These are phyloP conservation scores for Alternaria angustiovoidea DNA, from an alignment of 2,329 filamentous ascomycete species.

Conservation along the genomic window DNA sequence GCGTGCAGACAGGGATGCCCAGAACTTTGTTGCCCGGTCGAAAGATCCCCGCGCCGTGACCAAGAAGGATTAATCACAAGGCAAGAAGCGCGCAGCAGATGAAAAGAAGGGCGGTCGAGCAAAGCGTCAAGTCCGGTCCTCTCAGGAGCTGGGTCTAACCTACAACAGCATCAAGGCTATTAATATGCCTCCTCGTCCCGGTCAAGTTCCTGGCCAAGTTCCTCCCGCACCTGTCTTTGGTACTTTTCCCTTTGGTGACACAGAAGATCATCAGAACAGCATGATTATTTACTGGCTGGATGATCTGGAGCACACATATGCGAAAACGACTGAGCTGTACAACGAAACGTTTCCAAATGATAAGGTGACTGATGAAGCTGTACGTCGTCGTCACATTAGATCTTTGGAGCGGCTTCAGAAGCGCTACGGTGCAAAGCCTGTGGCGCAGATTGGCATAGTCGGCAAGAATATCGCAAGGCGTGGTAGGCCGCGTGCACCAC, in stretches of 20 bases:
- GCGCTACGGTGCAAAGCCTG: conserved; percentile 19
- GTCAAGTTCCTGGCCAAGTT: conserved; percentile 1
- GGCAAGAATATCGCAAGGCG: conserved; percentile 15
- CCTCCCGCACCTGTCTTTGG: conserved; percentile 12
- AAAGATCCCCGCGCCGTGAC: conserved; percentile 5
- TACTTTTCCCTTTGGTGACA: conserved; percentile 17
- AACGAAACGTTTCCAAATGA: conserved; percentile 15
- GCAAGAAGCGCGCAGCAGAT: conserved; percentile 7
- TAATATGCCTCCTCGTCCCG: conserved; percentile 20
- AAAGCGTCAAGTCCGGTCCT: neutral
- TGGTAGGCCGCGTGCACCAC: conserved; percentile 13
- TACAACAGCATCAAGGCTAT: conserved; percentile 27
- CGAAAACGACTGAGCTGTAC: conserved; percentile 12
- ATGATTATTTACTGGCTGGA: conserved; percentile 26
- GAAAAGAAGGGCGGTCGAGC: neutral
- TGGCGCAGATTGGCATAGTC: conserved; percentile 8
- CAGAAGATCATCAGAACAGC: conserved; percentile 19
- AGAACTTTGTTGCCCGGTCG: neutral
- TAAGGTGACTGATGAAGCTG: conserved; percentile 16
- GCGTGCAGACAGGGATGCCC: neutral
- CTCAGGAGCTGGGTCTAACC: conserved; percentile 1
- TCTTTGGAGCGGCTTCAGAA: conserved; percentile 13
- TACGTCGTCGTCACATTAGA: conserved; percentile 22
- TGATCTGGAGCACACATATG: conserved; percentile 19
- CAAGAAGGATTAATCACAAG: neutral